Base-by-base conservation (phyloP, 768 basidiomycete genomes). In the Mycena amicta region DNA sequence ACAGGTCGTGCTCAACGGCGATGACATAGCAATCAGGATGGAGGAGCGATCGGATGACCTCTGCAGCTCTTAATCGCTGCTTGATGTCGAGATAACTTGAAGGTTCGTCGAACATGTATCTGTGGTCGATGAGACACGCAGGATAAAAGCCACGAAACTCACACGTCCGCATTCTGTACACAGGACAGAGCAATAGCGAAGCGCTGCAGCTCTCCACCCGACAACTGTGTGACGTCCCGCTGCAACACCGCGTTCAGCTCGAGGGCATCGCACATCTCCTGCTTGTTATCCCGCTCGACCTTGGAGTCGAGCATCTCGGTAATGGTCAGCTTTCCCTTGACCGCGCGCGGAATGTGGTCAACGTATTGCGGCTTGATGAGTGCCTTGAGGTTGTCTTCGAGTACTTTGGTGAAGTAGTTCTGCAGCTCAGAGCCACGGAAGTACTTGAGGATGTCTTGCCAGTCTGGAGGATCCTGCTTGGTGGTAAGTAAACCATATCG, bases 321-420 rank as follows among this genome's bases (percentile, higher is more conserved):
- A 26, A 99, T 95, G 2, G 89, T 89, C 81, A 92, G 83, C 49
- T 77, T 80, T 53, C 90, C 94, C 75, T 98, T 96, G 81, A 99
- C 92, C 39, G 94, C 93, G 41, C 89, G 86, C 3, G 97, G 97
- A 68, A 99, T 98, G 72, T 98, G 95, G 72, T 99, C 97, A 63
- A 99, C 97, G 71, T 99, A 99, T 84, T 99, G 97, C 1, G 97
- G 97, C 75, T 99, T 99, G 73, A 98, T 98, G 61, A 99, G 84
- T 1, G 97, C 95, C 79, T 98, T 98, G 71, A 98, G 79, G 70
- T 99, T 95, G 75, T 99, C 97, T 74, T 98, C 97, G 20, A 99
- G 82, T 5, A 98, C 94, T 75, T 98, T 98, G 51, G 97, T 98
- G 76, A 99, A 99, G 78, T 98, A 99, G 72, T 99, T 99, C 71